Percentiles rank a stretch among this genome's conserved stretches.
Conservation (phyloP, 148 eudicot species). For the Polygonum maritimum region DNA sequence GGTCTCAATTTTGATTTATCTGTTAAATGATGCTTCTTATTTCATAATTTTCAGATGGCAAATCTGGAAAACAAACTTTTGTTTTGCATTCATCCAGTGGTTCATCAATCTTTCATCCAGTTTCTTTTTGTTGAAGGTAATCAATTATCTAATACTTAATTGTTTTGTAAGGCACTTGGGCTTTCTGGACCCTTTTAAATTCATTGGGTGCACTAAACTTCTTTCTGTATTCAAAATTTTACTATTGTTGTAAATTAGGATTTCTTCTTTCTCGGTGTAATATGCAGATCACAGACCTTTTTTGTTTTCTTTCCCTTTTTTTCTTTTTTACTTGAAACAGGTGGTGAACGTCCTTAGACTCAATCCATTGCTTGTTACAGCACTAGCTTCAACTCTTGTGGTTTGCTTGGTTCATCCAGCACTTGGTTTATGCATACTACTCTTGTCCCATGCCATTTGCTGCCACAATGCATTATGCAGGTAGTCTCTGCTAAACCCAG, state of each 20-base stretch:
- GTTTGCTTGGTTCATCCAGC: slow-evolving; percentile 88
- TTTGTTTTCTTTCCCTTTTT: background rate
- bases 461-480: slow-evolving; percentile 83
- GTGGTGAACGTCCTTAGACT: slow-evolving; percentile 50
- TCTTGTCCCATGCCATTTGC: slow-evolving; percentile 56
- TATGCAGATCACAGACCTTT: background rate
- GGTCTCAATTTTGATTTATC: background rate
- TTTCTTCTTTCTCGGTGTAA: background rate
- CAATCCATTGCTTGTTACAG: slow-evolving; percentile 45
- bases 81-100: slow-evolving; percentile 37
- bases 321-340: slow-evolving; percentile 26
- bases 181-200: background rate
- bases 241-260: background rate
- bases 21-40: background rate
- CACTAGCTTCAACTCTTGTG: slow-evolving; percentile 46
- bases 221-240: background rate
- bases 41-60: slow-evolving; percentile 48
- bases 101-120: slow-evolving; percentile 38
- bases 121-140: slow-evolving; percentile 64
- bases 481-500: slow-evolving; percentile 26
- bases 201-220: too few relatives aligned
- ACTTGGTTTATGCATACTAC: slow-evolving; percentile 62
- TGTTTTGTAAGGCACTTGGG: background rate
- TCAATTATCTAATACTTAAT: background rate
- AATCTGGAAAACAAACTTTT: slow-evolving; percentile 40